phyloP scores from a whole-genome alignment of 345 rosid species.

The Moringa oleifera region DNA sequence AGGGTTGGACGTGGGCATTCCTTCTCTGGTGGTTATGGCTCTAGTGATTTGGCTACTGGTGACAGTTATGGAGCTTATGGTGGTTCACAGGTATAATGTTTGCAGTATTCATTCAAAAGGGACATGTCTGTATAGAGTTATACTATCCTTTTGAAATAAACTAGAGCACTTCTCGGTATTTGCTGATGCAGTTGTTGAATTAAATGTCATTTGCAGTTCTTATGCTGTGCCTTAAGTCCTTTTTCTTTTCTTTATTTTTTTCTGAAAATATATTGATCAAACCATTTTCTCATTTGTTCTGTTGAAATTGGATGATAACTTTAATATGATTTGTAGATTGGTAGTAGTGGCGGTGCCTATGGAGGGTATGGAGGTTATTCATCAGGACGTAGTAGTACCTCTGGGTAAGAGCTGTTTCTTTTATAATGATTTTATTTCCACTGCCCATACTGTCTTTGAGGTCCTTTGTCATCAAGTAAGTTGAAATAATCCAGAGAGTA shows the following conservation, averaged over 20 bases:
- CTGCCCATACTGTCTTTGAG: not conserved
- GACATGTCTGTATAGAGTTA: not conserved
- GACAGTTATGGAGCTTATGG: constrained; percentile 78
- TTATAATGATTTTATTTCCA: constrained; percentile 1
- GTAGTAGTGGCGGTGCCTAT: constrained; percentile 65
- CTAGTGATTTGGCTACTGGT: constrained; percentile 47
- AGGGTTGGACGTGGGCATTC: constrained; percentile 68
- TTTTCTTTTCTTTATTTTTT: not conserved
- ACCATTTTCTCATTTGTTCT: not conserved
- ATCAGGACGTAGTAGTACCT: constrained; percentile 61
- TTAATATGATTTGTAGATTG: constrained; percentile 39
- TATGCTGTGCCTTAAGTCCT: not conserved
- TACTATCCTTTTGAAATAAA: not conserved
- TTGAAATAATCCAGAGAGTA: not conserved
- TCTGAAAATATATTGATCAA: not conserved
- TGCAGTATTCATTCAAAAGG: not conserved
- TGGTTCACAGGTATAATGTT: constrained; percentile 48
- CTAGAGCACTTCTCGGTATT: not conserved
- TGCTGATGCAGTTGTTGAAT: not conserved
- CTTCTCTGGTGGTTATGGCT: constrained; percentile 69
- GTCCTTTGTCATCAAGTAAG: too few relatives aligned
- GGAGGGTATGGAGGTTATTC: constrained; percentile 87
- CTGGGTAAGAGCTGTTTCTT: constrained; percentile 62
- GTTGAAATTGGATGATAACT: too few relatives aligned
- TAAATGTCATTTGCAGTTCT: not conserved